These are phyloP conservation scores for Aureobasidium pullulans DNA, from an alignment of 2,329 filamentous ascomycete genomes.

Conservation along the genomic window DNA sequence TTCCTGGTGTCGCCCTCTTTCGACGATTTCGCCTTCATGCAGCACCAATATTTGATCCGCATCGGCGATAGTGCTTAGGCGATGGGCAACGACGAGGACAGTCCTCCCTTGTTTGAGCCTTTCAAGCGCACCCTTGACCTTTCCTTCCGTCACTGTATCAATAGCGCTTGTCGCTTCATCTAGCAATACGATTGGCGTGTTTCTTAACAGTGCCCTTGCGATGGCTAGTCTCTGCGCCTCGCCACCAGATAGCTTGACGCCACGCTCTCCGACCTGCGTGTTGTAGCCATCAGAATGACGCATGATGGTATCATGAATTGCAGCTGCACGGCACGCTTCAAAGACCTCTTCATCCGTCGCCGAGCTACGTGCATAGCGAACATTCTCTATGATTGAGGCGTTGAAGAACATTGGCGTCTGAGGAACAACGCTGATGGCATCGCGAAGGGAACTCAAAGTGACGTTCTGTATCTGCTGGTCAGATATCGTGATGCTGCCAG, in stretches of 20 bases:
- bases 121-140: slow-evolving; percentile 33
- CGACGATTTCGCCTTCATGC: slow-evolving; percentile 41
- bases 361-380: not conserved
- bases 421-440: not conserved
- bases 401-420: not conserved
- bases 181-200: slow-evolving; percentile 33
- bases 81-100: slow-evolving; percentile 39
- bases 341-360: slow-evolving; percentile 49
- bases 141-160: slow-evolving; percentile 35
- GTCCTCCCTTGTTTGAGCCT: slow-evolving; percentile 29
- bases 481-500: not conserved
- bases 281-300: slow-evolving; percentile 59
- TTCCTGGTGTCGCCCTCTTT: slow-evolving; percentile 60
- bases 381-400: not conserved
- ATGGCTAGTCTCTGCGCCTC: slow-evolving; percentile 37
- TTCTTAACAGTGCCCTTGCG: slow-evolving; percentile 35
- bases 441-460: not conserved
- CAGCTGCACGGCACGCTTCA: slow-evolving; percentile 58
- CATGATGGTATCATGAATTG: slow-evolving; percentile 62
- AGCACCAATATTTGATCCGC: slow-evolving; percentile 40
- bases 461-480: not conserved
- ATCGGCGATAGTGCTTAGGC: slow-evolving; percentile 33
- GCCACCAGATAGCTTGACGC: slow-evolving; percentile 35
- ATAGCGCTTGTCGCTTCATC: slow-evolving; percentile 38
- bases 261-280: slow-evolving; percentile 38